Base-by-base conservation (phyloP, 768 basidiomycete species). In the Lactarius hengduanensis region DNA sequence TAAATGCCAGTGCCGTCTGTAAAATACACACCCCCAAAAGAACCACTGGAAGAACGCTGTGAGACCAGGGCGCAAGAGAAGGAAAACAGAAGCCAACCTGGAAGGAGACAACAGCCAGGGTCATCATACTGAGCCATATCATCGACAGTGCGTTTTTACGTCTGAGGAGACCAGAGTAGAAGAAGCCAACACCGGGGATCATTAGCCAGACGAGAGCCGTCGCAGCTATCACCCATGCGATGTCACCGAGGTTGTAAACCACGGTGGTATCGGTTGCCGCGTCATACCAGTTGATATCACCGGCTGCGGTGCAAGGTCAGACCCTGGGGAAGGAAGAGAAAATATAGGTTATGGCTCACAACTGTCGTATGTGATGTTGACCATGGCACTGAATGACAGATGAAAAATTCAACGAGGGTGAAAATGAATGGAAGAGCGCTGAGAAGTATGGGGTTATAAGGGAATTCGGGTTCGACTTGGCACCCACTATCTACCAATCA, bases 81-180 rank as follows among this genome's bases (percentile, higher is more conserved):
- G 16, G 2, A 15, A 47, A 55, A 40, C 20, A 30, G 16, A 47
- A 9, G 47, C 60, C 43, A 67, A 92, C 92, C 81, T 94, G 90
- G 79, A 94, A 94, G 4, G 88, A 88, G 38, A 94, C 91, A 71
- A 91, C 83, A 0, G 88, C 94, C 15, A 94, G 72, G 0, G 85
- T 84, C 71, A 89, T 83, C 83, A 94, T 87, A 62, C 86, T 86
- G 20, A 90, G 83, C 75, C 86, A 94, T 20, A 96, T 90, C 87
- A 96, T 91, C 47, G 88, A 90, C 22, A 98, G 81, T 0, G 96
- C 96, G 71, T 97, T 97, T 78, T 98, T 98, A 67, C 96, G 80
- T 58, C 96, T 80, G 38, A 97, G 83, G 38, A 99, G 84, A 69
- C 93, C 96, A 16, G 93, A 91, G 77, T 96, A 97, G 79, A 92